Percentiles rank a stretch among this genome's conserved stretches.
Conservation (phyloP, 2,329 filamentous ascomycete genomes). For the Penicillium aurantiogriseum region DNA sequence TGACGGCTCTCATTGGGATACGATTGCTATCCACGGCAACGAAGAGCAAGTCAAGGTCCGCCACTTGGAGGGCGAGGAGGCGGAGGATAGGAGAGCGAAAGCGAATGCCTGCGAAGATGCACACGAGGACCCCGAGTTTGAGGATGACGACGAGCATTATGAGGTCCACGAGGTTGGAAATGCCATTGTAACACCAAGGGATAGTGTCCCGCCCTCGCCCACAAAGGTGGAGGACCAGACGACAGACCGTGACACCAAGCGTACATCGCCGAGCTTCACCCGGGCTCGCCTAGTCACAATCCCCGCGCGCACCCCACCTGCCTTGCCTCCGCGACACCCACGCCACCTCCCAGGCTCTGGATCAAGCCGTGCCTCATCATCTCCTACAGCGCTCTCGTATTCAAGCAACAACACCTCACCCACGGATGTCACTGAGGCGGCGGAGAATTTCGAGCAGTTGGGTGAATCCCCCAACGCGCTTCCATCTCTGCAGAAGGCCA, state of each 20-base stretch:
- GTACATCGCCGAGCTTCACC: conserved; percentile 66
- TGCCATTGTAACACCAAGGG: conserved; percentile 49
- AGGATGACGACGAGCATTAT: conserved; percentile 30
- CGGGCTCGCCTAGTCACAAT: conserved; percentile 83
- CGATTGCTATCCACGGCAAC: conserved; percentile 20
- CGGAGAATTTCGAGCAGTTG: conserved; percentile 21
- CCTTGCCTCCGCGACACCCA: conserved; percentile 74
- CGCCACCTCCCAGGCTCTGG: conserved; percentile 28
- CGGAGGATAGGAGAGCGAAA: conserved; percentile 14
- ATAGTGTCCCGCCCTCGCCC: conserved; percentile 42
- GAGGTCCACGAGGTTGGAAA: conserved; percentile 50
- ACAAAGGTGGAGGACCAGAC: conserved; percentile 42
- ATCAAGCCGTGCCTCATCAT: conserved; percentile 25
- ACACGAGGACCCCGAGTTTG: conserved; percentile 10
- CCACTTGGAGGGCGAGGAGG: conserved; percentile 5
- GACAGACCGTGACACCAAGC: conserved; percentile 57
- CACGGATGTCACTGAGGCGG: conserved; percentile 17
- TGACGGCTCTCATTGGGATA: conserved; percentile 29
- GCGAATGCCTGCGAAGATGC: conserved; percentile 13
- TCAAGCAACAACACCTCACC: conserved; percentile 26
- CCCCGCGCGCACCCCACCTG: conserved; percentile 67
- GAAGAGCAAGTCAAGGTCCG: conserved; percentile 11
- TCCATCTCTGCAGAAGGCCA: conserved; percentile 14
- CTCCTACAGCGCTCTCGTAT: conserved; percentile 26
- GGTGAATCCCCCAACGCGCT: conserved; percentile 11